Conservation (phyloP, 2,329 filamentous ascomycete species). For the Fusarium redolens region DNA sequence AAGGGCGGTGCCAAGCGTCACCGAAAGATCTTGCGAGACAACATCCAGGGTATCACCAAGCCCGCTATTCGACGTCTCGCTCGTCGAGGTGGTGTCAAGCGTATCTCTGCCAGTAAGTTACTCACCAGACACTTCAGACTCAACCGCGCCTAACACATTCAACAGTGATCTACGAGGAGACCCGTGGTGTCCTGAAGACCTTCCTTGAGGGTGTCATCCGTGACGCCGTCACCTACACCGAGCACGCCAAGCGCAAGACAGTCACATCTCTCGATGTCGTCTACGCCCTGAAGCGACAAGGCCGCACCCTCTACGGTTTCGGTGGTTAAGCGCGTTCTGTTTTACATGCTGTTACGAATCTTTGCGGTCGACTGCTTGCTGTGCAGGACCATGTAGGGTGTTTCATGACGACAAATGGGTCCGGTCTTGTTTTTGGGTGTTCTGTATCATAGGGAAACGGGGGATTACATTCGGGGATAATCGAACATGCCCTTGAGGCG, state of each 20-base stretch:
- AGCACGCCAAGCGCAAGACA: constrained; percentile 85
- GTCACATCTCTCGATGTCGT: constrained; percentile 78
- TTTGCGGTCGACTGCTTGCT: constrained; percentile 38
- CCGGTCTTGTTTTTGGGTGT: constrained; percentile 57
- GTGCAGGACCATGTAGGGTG: constrained; percentile 48
- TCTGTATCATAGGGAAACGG: constrained; percentile 59
- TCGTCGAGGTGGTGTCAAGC: constrained; percentile 99
- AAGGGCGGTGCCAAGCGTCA: constrained; percentile 99
- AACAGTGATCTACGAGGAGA: constrained; percentile 82
- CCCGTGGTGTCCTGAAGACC: constrained; percentile 80
- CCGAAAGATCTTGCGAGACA: constrained; percentile 99
- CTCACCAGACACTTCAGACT: constrained; percentile 44
- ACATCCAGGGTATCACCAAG: constrained; percentile 99
- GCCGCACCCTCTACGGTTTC: constrained; percentile 87
- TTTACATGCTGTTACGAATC: constrained; percentile 53
- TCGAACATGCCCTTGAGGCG: constrained; percentile 45
- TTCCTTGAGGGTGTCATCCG: constrained; percentile 83
- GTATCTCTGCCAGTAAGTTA: constrained; percentile 91
- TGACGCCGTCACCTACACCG: constrained; percentile 81
- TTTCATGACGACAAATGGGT: constrained; percentile 58
- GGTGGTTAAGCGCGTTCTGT: constrained; percentile 72
- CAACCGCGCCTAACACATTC: constrained; percentile 71
- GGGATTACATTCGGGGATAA: constrained; percentile 53
- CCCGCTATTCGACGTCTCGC: constrained; percentile 98
- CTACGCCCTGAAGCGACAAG: constrained; percentile 76